Evolutionary conservation across 1,284 basidiomycete genomes (phyloP).

Genomic region (Bondarzewia mesenterica): DNA sequence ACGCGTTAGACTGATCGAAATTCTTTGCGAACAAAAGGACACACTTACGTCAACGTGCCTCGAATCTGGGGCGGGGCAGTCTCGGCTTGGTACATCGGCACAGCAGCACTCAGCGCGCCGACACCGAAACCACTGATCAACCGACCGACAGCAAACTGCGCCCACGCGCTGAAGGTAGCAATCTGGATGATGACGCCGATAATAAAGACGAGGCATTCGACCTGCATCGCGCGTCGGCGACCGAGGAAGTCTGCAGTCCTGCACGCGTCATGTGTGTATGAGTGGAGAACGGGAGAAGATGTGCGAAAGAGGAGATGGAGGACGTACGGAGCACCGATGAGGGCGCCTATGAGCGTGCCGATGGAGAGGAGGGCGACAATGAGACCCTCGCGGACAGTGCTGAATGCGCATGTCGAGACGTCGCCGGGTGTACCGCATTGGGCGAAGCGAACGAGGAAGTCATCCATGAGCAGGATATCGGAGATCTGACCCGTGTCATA

Average conservation of each 20-base stretch:
- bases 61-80: slow-evolving; percentile 72
- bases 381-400: slow-evolving; percentile 46
- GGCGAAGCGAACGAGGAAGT: slow-evolving; percentile 63
- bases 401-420: slow-evolving; percentile 39
- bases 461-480: slow-evolving; percentile 68
- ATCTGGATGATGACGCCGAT: slow-evolving; percentile 68
- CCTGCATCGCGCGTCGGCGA: slow-evolving; percentile 61
- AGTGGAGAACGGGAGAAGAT: background rate
- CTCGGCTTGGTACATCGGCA: slow-evolving; percentile 58
- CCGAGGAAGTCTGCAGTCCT: slow-evolving; percentile 63
- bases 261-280: slow-evolving; percentile 6
- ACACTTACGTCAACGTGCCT: slow-evolving; percentile 51
- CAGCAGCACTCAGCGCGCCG: slow-evolving; percentile 67
- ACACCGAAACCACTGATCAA: slow-evolving; percentile 63
- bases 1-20: background rate
- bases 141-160: slow-evolving; percentile 63
- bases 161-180: slow-evolving; percentile 40
- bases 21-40: background rate
- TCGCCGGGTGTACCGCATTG: slow-evolving; percentile 33
- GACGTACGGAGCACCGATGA: slow-evolving; percentile 52
- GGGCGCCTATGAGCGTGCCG: slow-evolving; percentile 54
- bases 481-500: slow-evolving; percentile 77
- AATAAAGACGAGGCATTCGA: slow-evolving; percentile 59
- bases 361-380: slow-evolving; percentile 66
- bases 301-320: background rate